These are phyloP conservation scores for Aspergillus proliferans DNA, from an alignment of 2,329 filamentous ascomycete species.

Conservation along the genomic window DNA sequence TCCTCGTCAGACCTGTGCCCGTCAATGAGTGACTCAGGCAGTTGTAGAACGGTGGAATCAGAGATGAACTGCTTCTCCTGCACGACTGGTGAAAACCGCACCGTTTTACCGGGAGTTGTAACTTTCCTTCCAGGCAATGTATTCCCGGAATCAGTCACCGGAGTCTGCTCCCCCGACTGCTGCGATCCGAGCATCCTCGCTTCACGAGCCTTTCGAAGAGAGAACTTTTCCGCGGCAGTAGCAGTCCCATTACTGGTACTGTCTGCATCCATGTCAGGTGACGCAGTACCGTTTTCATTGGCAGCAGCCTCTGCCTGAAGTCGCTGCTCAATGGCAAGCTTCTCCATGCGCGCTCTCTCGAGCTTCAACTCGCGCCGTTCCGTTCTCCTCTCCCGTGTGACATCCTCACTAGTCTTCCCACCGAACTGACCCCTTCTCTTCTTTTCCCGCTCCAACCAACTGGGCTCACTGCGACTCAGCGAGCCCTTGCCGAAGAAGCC, in stretches of 20 bases:
- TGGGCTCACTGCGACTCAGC: conserved; percentile 88
- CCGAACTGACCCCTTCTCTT: conserved; percentile 60
- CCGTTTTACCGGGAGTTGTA: conserved; percentile 48
- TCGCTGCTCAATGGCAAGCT: conserved; percentile 73
- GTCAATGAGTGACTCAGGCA: conserved; percentile 9
- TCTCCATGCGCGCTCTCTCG: conserved; percentile 81
- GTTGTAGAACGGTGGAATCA: conserved; percentile 13
- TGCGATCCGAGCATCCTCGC: conserved; percentile 20
- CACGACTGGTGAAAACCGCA: conserved; percentile 63
- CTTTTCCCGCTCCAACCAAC: conserved; percentile 80
- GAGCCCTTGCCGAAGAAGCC: conserved; percentile 96
- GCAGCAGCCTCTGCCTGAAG: conserved; percentile 48
- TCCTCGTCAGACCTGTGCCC: conserved; percentile 19
- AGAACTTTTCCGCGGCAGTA: conserved; percentile 25
- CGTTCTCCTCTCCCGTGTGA: conserved; percentile 68
- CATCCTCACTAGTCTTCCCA: conserved; percentile 70
- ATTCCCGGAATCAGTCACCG: conserved; percentile 3
- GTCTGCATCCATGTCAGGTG: conserved; percentile 8
- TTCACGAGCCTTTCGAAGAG: conserved; percentile 29
- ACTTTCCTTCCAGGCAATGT: conserved; percentile 7
- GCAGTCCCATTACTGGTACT: conserved; percentile 13
- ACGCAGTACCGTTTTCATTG: conserved; percentile 18
- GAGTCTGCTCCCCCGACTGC: conserved; percentile 11
- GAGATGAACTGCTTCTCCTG: conserved; percentile 56
- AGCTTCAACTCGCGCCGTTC: conserved; percentile 82